Base-by-base conservation (phyloP, 2,329 filamentous ascomycete genomes). In the Phyllosticta capitalensis region DNA sequence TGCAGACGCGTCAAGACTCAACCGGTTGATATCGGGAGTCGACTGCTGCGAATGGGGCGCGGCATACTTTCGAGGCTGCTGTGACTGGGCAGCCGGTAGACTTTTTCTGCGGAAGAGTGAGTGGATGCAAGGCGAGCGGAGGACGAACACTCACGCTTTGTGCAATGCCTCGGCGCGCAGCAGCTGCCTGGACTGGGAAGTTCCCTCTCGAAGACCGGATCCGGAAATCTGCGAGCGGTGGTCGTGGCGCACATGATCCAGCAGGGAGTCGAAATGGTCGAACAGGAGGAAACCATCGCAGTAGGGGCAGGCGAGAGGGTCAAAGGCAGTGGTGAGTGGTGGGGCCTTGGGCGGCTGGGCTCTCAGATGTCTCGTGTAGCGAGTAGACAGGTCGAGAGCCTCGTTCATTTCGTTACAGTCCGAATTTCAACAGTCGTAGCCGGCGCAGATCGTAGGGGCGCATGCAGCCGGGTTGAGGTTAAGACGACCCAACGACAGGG, bases 11-110 rank as follows among this genome's bases (percentile, higher is more conserved):
- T 63, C 59, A 24, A 74, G 59, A 10, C 66, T 67, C 7, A 73
- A 63, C 9, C 58, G 61, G 21, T 63, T 67, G 22, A 74, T 63
- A 53, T 74, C 70, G 7, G 65, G 69, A 3, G 69, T 65, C 49
- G 9, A 66, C 69, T 54, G 69, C 67, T 49, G 69, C 63, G 12
- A 65, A 66, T 30, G 49, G 9, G 48, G 24, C 22, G 38, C 26
- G 17, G 38, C 54, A 21, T 14, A 65, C 66, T 33, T 65, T 65
- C 55, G 65, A 63, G 33, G 63, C 56, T 22, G 55, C 52, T 17
- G 60, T n/a, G n/a, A n/a, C 61, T 55, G 55, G 26, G 48, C 24
- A 33, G 56, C 7, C 26, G 50, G 48, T 26, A 21, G 10, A 53
- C 24, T 30, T 19, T 19, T 26, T 26, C 54, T 55, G 56, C 51